Base-by-base conservation (phyloP, 2,329 filamentous ascomycete genomes). In the Teratosphaeriaceae sp. region DNA sequence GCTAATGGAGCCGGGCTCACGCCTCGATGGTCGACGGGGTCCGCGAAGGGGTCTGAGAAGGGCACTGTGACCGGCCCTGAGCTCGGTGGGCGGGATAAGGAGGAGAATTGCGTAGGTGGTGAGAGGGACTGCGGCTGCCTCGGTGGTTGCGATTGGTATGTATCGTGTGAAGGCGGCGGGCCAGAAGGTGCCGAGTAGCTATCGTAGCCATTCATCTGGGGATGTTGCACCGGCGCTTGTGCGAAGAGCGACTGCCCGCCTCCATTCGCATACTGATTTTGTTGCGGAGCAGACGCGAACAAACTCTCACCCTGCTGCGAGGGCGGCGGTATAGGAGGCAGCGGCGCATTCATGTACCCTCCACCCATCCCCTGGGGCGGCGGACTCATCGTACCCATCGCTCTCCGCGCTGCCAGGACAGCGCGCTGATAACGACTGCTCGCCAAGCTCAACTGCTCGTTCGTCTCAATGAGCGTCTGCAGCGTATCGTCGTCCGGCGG, bases 401-500 rank as follows among this genome's bases (percentile, higher is more conserved):
- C 39, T 38, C 74, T 71, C 35, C 79, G 69, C 7, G 78, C 79
- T 47, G 74, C 68, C 5, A 82, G 68, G 30, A 94, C 70, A 8
- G 88, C 84, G 42, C 88, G 80, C 64, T 94, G 87, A 63, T 96
- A 87, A 60, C 88, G 82, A 50, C 81, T 92, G 30, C 90, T 73
- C 0, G 89, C 83, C 34, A 85, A 79, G 47, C 87, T 85, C 22
- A 98, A 73, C 60, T 90, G 85, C 65, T 97, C 92, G 61, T 94
- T 95, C 12, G 88, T 92, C 64, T 96, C 88, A 58, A 98, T 95
- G 48, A 98, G 71, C 12, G 81, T 89, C 60, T 92, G 81, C 77
- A 97, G 88, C 1, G 90, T 97, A 53, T 95, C 84, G 57, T 95
- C 90, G 63, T 97, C 92, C 0, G 90, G 89, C 1, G 78, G 62